Evolutionary conservation across 1,139 yeast species (phyloP), one percentile per base, ranked within the genome.

Genomic region (Pichia sp.): DNA sequence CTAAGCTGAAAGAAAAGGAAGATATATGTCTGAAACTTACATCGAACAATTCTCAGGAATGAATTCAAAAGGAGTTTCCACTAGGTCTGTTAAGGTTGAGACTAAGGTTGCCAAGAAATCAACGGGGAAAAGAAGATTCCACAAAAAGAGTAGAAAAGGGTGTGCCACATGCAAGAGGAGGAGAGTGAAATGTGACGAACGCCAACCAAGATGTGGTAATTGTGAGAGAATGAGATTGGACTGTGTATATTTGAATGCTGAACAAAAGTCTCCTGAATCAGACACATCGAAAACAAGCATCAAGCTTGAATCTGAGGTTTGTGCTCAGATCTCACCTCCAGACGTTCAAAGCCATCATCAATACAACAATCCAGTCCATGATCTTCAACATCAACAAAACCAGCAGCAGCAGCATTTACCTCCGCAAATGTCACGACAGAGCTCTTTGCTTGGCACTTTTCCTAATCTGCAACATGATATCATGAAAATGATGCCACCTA

Each of bases 161-260:
- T 88, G 97, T 58, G 72, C 78, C 29, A 84, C 94, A 1, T 88
- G 97, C 60, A 88, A 88, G 54, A 71, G 74, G 48, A 71, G 96
- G 49, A 65, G 96, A 37, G 95, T 88, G 32, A 88, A 88, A 55
- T 88, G 97, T 64, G 96, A 88, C 56, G 97, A 88, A 57, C 65
- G 67, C 1, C 81, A 77, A 48, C 97, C 97, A 0, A 56, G 65
- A 13, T 88, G 97, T 58, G 66, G 66, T 21, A 86, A 86, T 59
- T 88, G 97, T 58, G 61, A 66, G 39, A 78, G 83, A 46, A 72
- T 87, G 74, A 80, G 80, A 27, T 65, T 88, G 27, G 81, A 73
- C 22, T 88, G 97, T 63, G 72, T 77, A 0, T 82, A 80, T 49
- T 46, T 36, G 10, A 22, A 9, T 1, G 5, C 22, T 5, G 31